Evolutionary conservation across 2,329 filamentous ascomycete genomes (phyloP).

Genomic region (Tolypocladium endophyticum): DNA sequence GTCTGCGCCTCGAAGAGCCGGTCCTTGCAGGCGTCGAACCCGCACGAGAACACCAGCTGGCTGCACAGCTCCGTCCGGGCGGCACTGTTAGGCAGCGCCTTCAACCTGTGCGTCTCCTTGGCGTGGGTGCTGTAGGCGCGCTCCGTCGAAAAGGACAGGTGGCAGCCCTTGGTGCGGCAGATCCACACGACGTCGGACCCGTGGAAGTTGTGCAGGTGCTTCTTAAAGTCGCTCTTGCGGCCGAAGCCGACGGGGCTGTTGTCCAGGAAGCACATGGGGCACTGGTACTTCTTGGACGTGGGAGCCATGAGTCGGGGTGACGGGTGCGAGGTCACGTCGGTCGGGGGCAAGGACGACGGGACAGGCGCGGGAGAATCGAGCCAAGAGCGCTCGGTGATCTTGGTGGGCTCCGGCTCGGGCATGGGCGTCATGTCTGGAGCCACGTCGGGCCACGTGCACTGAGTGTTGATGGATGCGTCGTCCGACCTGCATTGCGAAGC

Average conservation of each 20-base stretch:
- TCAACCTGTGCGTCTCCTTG: conserved; percentile 31
- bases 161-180: conserved; percentile 29
- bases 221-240: conserved; percentile 37
- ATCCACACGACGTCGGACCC: conserved; percentile 31
- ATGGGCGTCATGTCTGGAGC: conserved; percentile 21
- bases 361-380: conserved; percentile 27
- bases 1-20: conserved; percentile 28
- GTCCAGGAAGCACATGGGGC: conserved; percentile 34
- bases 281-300: conserved; percentile 31
- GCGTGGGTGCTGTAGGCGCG: conserved; percentile 33
- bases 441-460: conserved; percentile 26
- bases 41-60: conserved; percentile 33
- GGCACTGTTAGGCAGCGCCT: conserved; percentile 27
- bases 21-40: conserved; percentile 30
- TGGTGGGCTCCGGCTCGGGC: conserved; percentile 22
- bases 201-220: conserved; percentile 37
- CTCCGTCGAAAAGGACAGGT: conserved; percentile 33
- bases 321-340: conserved; percentile 22
- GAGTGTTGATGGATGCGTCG: conserved; percentile 27
- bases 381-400: conserved; percentile 25
- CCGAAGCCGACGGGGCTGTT: conserved; percentile 34
- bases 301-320: conserved; percentile 25
- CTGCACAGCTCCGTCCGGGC: conserved; percentile 30
- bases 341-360: conserved; percentile 21
- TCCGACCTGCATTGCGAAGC: conserved; percentile 28